A percentile compares a stretch with the other conserved stretches of the same genome.
Evolutionary conservation across 805 yeast genomes (phyloP).

Genomic region (Teunomyces aglyptinius): DNA sequence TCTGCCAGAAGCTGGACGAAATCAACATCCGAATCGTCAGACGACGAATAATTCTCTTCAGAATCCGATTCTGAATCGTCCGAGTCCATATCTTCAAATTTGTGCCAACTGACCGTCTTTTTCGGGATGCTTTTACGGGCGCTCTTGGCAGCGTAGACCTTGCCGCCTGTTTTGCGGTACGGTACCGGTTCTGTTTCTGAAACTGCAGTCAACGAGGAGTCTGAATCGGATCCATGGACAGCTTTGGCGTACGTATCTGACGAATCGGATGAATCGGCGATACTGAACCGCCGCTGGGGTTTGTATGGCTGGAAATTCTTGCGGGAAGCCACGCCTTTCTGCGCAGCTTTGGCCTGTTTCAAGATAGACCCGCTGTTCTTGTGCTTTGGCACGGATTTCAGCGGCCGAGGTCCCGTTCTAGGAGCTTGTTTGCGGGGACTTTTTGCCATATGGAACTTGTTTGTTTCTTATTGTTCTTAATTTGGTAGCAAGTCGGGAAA

Average conservation of each 20-base stretch:
- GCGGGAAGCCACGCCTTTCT: constrained; percentile 18
- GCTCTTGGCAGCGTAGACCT: constrained; percentile 15
- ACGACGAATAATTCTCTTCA: too few relatives aligned
- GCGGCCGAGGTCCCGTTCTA: constrained; percentile 1
- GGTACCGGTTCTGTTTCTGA: constrained; percentile 21
- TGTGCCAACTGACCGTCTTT: constrained; percentile 24
- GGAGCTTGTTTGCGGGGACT: constrained; percentile 25
- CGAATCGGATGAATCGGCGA: constrained; percentile 32
- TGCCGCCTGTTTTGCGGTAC: constrained; percentile 10
- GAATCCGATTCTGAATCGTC: constrained; percentile 14
- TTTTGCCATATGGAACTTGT: constrained; percentile 25
- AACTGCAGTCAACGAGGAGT: constrained; percentile 42
- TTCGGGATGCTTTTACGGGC: constrained; percentile 23
- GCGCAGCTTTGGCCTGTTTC: not conserved
- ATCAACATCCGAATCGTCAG: constrained; percentile 53
- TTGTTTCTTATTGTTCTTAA: not conserved
- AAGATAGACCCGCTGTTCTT: not conserved
- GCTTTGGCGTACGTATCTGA: constrained; percentile 19
- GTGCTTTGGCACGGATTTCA: constrained; percentile 4
- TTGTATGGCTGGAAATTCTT: constrained; percentile 25
- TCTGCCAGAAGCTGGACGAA: constrained; percentile 71
- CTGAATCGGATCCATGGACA: constrained; percentile 26
- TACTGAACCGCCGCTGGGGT: constrained; percentile 30
- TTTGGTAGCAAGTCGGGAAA: constrained; percentile 1
- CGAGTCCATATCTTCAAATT: constrained; percentile 14